Base-by-base conservation (phyloP, 805 yeast species). In the Yamadazyma laniorum region DNA sequence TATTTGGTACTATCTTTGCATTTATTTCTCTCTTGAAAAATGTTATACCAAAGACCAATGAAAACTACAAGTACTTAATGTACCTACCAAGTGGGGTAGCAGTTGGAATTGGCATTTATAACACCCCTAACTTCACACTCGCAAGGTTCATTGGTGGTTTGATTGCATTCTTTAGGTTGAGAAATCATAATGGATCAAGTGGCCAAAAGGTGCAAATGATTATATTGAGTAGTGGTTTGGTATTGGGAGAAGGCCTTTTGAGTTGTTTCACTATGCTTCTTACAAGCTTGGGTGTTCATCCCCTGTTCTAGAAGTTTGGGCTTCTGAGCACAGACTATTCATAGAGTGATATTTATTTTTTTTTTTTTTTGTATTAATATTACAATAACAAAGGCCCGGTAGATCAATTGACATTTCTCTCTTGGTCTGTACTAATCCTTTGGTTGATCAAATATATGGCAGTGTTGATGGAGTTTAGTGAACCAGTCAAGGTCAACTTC, bases 101-200 rank as follows among this genome's bases (percentile, higher is more conserved):
- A 2, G 96, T 90, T 13, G 99, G 99, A 1, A 85, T 91, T 35
- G 98, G 99, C 13, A 88, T 91, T 44, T 93, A 91, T 60, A 93
- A 93, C 58, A 74, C 90, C 0, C 98, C 99, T 3, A 82, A 88
- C 33, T 93, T 91, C 63, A 93, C 98, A 0, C 67, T 91, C 32
- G 98, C 98, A 1, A 71, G 99, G 50, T 91, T 93, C 56, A 44
- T 88, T 16, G 99, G 99, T 7, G 99, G 99, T 2, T 49, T 85
- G 3, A 53, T 79, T 23, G 76, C 89, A 1, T 74, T 75, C 53
- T 45, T 64, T 47, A 79, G 90, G 88, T 46, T 78, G 42, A 54
- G 32, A 50, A 68, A 67, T 11, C 37, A 28, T 7, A 35, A 40
- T 12, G 23, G 23, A 7, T 21, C 23, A 21, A 21, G 23, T 9